Percentiles rank a stretch among this genome's conserved stretches.
Evolutionary conservation across 495 filamentous ascomycete species (phyloP).

Genomic region (Pyrenula massariospora): DNA sequence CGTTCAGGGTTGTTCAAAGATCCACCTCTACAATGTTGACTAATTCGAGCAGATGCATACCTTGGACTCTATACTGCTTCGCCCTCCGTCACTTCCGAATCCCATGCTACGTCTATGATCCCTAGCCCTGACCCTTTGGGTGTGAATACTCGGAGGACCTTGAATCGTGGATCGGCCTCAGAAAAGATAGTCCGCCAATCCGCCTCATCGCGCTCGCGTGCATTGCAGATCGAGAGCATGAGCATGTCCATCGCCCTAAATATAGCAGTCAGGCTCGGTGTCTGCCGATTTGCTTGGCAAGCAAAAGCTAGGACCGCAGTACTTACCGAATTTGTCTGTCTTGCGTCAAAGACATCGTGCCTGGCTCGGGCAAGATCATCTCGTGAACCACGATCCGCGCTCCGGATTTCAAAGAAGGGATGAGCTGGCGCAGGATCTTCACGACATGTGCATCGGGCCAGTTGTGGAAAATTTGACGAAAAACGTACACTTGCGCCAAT

Average conservation of each 20-base stretch:
- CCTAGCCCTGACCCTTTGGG: not conserved
- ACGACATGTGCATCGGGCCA: conserved; percentile 26
- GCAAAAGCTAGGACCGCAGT: not conserved
- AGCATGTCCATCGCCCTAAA: not conserved
- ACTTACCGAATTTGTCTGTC: not conserved
- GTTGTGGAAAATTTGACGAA: conserved; percentile 38
- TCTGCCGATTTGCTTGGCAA: not conserved
- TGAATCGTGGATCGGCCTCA: not conserved
- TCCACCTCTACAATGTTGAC: no score
- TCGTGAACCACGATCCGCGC: not conserved
- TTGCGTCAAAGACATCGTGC: not conserved
- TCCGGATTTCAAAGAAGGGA: conserved; percentile 23
- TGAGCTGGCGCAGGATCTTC: conserved; percentile 23
- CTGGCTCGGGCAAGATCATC: not conserved
- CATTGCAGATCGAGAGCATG: not conserved
- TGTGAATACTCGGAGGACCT: not conserved
- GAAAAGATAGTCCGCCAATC: not conserved
- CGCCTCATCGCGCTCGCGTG: not conserved
- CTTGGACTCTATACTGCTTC: no score
- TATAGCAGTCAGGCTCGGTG: not conserved
- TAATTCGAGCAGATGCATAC: no score
- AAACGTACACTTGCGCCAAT: conserved; percentile 35
- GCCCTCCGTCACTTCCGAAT: no score
- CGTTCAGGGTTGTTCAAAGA: no score
- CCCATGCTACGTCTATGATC: conserved; percentile 1